These are phyloP conservation scores for Furcasterigmium sp. DNA, from an alignment of 2,329 filamentous ascomycete genomes.

Conservation along the genomic window DNA sequence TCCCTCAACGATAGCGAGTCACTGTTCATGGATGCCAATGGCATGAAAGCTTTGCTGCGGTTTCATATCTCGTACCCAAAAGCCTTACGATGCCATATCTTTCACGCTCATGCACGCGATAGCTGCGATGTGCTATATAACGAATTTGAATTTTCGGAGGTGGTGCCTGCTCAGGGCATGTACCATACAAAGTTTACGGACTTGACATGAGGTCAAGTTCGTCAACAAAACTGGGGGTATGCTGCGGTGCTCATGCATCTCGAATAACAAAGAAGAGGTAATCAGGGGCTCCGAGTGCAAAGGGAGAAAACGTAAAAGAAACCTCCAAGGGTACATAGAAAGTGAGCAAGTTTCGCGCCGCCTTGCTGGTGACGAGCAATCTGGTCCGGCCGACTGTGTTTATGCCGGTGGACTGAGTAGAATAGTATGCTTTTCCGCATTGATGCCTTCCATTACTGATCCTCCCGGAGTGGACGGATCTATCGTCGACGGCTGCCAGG, in stretches of 20 bases:
- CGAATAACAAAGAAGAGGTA: constrained; percentile 8
- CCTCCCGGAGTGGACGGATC: constrained; percentile 6
- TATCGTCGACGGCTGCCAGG: constrained; percentile 30
- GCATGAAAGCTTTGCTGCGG: too few relatives aligned
- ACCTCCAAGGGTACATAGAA: constrained; percentile 1
- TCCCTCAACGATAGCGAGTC: too few relatives aligned
- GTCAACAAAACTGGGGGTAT: constrained; percentile 25
- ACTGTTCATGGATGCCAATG: too few relatives aligned
- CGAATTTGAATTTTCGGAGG: too few relatives aligned
- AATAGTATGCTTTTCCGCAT: background rate
- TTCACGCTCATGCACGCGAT: too few relatives aligned
- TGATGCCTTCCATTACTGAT: background rate
- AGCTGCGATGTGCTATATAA: too few relatives aligned
- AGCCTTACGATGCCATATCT: too few relatives aligned
- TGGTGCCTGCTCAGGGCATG: background rate
- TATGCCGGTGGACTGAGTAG: too few relatives aligned
- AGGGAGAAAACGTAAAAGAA: constrained; percentile 4
- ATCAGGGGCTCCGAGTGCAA: constrained; percentile 3
- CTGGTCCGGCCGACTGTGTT: background rate
- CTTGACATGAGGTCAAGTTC: constrained; percentile 11
- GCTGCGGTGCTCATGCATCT: constrained; percentile 24
- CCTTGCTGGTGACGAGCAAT: too few relatives aligned
- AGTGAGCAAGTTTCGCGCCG: background rate
- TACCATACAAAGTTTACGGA: background rate
- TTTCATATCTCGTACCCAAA: too few relatives aligned